A percentile compares a stretch with the other conserved stretches of the same genome.
These are phyloP conservation scores for Gynandropsis gynandra DNA, from an alignment of 345 rosid genomes.

Conservation along the genomic window DNA sequence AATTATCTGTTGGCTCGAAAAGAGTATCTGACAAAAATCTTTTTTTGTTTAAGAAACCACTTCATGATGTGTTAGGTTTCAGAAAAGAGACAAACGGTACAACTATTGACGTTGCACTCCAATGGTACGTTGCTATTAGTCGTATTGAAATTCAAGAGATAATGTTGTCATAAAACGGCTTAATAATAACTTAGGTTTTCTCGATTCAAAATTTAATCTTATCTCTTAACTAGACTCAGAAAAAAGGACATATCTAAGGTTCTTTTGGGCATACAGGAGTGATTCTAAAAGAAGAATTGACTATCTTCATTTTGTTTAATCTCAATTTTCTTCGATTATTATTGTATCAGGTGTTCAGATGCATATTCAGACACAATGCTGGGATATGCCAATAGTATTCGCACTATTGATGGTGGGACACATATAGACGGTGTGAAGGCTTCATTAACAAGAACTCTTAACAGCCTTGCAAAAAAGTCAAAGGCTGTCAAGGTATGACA, in stretches of 20 bases:
- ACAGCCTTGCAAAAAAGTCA: slow-evolving; percentile 77
- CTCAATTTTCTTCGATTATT: slow-evolving; percentile 17
- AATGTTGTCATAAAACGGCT: slow-evolving; percentile 2
- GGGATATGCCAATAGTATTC: slow-evolving; percentile 96
- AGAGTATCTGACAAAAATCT: slow-evolving; percentile 25
- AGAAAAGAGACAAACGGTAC: slow-evolving; percentile 61
- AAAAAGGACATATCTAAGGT: slow-evolving; percentile 4
- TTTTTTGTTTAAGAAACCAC: slow-evolving; percentile 57
- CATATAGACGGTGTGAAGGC: slow-evolving; percentile 92
- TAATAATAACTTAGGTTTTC: background rate
- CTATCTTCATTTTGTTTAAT: slow-evolving; percentile 1
- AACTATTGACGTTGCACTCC: slow-evolving; percentile 70
- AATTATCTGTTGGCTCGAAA: background rate
- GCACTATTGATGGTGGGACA: slow-evolving; percentile 95
- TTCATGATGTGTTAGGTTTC: slow-evolving; percentile 82
- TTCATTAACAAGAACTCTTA: slow-evolving; percentile 86
- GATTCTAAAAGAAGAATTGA: slow-evolving; percentile 1
- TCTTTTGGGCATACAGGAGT: slow-evolving; percentile 7
- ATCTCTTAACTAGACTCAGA: slow-evolving; percentile 5
- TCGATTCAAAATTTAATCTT: slow-evolving; percentile 13
- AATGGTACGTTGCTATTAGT: slow-evolving; percentile 53
- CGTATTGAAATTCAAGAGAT: background rate
- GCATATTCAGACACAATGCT: slow-evolving; percentile 93
- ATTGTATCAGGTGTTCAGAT: slow-evolving; percentile 73
- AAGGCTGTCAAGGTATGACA: slow-evolving; percentile 67